phyloP scores from a whole-genome alignment of 2,329 filamentous ascomycete genomes.

The Trichoderma harzianum region DNA sequence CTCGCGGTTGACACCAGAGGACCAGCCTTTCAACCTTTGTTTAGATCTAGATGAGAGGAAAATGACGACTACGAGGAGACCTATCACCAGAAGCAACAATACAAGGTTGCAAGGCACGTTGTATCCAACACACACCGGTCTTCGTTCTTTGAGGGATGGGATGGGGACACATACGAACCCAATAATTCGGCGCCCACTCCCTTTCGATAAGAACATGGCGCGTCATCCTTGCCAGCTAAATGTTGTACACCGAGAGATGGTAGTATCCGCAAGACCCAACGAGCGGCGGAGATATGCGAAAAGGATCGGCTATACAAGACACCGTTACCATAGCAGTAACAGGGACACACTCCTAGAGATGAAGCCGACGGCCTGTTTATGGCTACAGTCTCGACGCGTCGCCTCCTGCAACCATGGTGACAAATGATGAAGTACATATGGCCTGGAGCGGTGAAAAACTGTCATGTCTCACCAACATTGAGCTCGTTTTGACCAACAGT shows the following conservation, averaged over 20 bases:
- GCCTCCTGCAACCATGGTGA: neutral
- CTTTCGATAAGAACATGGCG: conserved; percentile 7
- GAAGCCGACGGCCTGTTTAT: neutral
- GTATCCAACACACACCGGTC: neutral
- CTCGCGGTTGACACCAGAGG: neutral
- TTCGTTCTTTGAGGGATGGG: neutral
- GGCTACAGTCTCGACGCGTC: neutral
- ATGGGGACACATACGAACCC: neutral
- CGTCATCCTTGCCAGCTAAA: conserved; percentile 6
- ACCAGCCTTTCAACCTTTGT: neutral
- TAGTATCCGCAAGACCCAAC: neutral
- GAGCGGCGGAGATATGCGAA: neutral
- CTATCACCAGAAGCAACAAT: neutral
- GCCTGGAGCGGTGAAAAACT: neutral
- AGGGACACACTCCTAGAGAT: neutral
- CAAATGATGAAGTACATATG: neutral
- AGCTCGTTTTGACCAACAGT: neutral
- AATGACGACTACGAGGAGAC: neutral
- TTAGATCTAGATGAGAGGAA: neutral
- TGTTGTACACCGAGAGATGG: conserved; percentile 10
- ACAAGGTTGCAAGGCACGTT: neutral
- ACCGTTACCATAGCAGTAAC: neutral
- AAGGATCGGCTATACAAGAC: neutral
- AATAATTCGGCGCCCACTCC: conserved; percentile 5
- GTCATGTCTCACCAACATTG: conserved; percentile 6